These are phyloP conservation scores for Cryphonectria japonica DNA, from an alignment of 2,329 filamentous ascomycete genomes.

Conservation along the genomic window DNA sequence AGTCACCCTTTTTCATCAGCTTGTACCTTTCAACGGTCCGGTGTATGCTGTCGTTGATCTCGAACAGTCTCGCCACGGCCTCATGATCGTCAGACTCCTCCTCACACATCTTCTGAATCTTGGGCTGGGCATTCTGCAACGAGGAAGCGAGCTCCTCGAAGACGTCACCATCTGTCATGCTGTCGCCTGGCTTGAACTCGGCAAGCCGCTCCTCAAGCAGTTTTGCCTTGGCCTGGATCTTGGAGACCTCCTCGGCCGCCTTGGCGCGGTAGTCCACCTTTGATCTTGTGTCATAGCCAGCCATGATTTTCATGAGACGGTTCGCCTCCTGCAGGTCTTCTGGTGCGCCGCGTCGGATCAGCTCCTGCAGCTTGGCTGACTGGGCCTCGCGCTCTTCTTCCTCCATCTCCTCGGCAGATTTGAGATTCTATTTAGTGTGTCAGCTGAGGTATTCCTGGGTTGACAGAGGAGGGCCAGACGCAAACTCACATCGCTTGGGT, in stretches of 20 bases:
- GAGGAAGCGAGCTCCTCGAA: conserved; percentile 86
- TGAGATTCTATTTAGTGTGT: conserved; percentile 69
- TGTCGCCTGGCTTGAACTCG: conserved; percentile 79
- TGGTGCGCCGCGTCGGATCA: conserved; percentile 89
- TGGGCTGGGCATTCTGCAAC: conserved; percentile 91
- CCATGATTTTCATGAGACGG: conserved; percentile 98
- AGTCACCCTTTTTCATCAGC: conserved; percentile 91
- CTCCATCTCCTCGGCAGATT: conserved; percentile 98
- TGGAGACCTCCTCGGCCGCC: conserved; percentile 90
- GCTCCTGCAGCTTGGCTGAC: conserved; percentile 95
- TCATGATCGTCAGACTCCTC: conserved; percentile 97
- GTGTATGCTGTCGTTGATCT: conserved; percentile 99
- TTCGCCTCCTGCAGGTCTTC: conserved; percentile 97
- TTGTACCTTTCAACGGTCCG: conserved; percentile 94
- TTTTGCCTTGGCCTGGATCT: conserved; percentile 93
- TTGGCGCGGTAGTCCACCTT: conserved; percentile 99
- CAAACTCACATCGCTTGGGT: conserved; percentile 86
- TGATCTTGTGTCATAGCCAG: conserved; percentile 90
- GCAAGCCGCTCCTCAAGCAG: conserved; percentile 92
- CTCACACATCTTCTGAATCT: conserved; percentile 99
- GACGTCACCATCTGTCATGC: conserved; percentile 69
- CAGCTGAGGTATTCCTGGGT: neutral
- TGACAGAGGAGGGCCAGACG: neutral
- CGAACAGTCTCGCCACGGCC: conserved; percentile 90
- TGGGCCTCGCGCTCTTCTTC: conserved; percentile 94